Conservation (phyloP, 2,329 filamentous ascomycete genomes). For the Aspergillus fumigatiaffinis region DNA sequence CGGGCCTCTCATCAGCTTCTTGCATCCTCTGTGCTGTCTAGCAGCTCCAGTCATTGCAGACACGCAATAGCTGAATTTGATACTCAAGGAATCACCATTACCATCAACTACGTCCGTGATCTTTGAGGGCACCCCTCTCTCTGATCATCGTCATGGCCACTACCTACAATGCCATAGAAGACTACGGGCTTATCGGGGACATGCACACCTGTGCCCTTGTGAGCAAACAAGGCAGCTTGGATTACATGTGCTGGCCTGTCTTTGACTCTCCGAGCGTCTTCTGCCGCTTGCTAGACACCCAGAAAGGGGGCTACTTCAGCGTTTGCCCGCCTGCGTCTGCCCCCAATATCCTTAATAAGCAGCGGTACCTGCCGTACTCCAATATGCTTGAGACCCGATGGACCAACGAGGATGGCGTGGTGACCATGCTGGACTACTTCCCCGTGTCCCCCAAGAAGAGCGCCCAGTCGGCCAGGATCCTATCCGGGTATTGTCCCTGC, state of each 20-base stretch:
- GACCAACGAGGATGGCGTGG: slow-evolving; percentile 70
- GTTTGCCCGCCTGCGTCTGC: slow-evolving; percentile 52
- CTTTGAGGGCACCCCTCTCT: neutral
- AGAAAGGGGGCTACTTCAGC: slow-evolving; percentile 70
- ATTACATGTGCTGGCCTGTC: slow-evolving; percentile 78
- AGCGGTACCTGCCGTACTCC: slow-evolving; percentile 71
- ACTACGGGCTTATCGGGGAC: slow-evolving; percentile 77
- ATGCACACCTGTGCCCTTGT: slow-evolving; percentile 76
- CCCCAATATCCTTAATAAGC: slow-evolving; percentile 61
- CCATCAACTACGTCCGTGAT: neutral
- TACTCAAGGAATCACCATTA: neutral
- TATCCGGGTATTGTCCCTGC: slow-evolving; percentile 34
- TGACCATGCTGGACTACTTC: slow-evolving; percentile 72
- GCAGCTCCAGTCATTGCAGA: too few relatives aligned
- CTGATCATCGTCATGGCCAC: neutral
- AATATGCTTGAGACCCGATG: slow-evolving; percentile 76
- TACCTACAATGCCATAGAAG: slow-evolving; percentile 54
- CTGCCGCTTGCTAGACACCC: slow-evolving; percentile 68
- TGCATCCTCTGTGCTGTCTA: neutral
- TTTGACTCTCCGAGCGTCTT: slow-evolving; percentile 76
- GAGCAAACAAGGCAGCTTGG: slow-evolving; percentile 68
- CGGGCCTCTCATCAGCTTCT: neutral
- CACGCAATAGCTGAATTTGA: neutral
- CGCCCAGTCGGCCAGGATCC: slow-evolving; percentile 30
- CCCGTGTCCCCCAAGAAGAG: slow-evolving; percentile 61